Evolutionary conservation across 768 basidiomycete genomes (phyloP).

Genomic region (Phylloporus arenicola): DNA sequence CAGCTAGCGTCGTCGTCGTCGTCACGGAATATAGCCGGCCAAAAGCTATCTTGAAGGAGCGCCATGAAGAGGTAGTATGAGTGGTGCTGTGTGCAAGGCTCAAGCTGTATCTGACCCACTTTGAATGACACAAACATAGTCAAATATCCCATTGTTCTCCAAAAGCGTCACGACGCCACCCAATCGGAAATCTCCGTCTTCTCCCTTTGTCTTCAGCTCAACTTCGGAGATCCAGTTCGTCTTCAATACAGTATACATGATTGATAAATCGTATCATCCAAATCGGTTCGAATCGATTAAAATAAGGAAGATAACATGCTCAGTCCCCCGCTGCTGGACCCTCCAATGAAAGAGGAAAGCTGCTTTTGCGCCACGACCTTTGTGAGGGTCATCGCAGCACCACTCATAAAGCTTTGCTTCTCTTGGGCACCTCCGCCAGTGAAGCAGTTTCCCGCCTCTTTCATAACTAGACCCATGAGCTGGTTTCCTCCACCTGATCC

Average conservation of each 20-base stretch:
- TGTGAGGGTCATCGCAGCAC: conserved; percentile 81
- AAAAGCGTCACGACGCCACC: background rate
- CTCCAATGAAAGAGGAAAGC: conserved; percentile 41
- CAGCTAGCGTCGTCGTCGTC: too few species aligned
- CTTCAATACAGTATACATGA: background rate
- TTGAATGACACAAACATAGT: too few species aligned
- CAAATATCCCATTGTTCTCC: background rate
- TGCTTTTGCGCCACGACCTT: conserved; percentile 72
- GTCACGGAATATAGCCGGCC: background rate
- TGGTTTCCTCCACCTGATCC: conserved; percentile 48
- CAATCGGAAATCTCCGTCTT: too few species aligned
- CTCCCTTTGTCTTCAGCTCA: too few species aligned
- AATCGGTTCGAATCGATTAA: conserved; percentile 7
- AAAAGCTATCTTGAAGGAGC: background rate
- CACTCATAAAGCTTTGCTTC: conserved; percentile 81
- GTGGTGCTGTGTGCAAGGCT: too few species aligned
- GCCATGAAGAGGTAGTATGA: too few species aligned
- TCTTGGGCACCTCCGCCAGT: conserved; percentile 53
- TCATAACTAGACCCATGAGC: conserved; percentile 84
- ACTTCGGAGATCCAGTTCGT: too few species aligned
- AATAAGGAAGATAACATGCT: conserved; percentile 23
- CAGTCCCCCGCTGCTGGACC: conserved; percentile 67
- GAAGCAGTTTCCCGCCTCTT: conserved; percentile 70
- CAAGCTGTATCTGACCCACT: too few species aligned
- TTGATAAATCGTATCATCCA: background rate